Base-by-base conservation (phyloP, 441 rosid species). In the Cnidoscolus chayamansa region DNA sequence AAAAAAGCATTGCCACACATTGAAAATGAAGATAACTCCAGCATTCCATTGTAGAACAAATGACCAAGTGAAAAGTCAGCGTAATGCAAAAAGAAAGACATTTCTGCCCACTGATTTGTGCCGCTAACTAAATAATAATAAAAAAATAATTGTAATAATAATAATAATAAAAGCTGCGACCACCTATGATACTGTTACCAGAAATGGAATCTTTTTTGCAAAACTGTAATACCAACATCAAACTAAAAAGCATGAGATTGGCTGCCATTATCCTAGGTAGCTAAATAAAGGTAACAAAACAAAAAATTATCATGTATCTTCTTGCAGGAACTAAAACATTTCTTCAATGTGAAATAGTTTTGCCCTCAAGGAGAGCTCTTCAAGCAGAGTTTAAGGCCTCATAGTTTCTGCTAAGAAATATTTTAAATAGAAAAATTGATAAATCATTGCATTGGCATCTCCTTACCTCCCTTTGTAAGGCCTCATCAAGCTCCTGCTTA, bases 401-500 rank as follows among this genome's bases (percentile, higher is more conserved):
- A 35, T 35, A 35, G 5, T 35, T 61, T 35, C 47, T 35, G 19
- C 9, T 30, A 7, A 59, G 17, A 35, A 61, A 4, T 31, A 31
- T 19, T 57, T 59, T 8, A 59, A 48, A 70, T 47, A 47, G 8
- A 4, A 47, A 59, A n/a, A 31, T 48, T 25, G 50, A 63, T 5
- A 4, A 43, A 19, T 37, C 65, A 67, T 63, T 0, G 62, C n/a
- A 59, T 59, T 45, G 64, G 25, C 53, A 70, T 59, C 15, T 16
- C 49, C 58, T 47, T 83, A 94, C 97, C 97, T 92, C 97, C 78
- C 98, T 83, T 49, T 92, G 97, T 1, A 94, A 84, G 77, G 96
- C 93, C 86, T 94, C 98, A 30, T 92, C 97, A 40, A 94, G 96
- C 81, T 94, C 99, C 77, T 90, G 97, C 84, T 94, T 89, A 71